Base-by-base conservation (phyloP, 2,329 filamentous ascomycete genomes). In the Elsinoe arachidis region DNA sequence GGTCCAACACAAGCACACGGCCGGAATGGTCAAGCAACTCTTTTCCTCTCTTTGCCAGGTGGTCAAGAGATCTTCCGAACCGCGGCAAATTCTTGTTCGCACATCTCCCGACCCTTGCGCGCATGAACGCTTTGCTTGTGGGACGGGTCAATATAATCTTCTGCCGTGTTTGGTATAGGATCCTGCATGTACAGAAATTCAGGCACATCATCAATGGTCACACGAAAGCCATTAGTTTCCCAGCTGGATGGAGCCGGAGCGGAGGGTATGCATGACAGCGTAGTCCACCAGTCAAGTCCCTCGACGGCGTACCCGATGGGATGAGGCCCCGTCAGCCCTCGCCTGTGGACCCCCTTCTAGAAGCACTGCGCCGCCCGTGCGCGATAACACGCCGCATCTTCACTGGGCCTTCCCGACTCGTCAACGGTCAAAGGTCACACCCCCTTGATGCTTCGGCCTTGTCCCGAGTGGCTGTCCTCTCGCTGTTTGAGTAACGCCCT, bases 331-430 rank as follows among this genome's bases (percentile, higher is more conserved):
- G n/a, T 53, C 34, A 56, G 54, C 39, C 33, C 41, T 56, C 38
- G 54, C 33, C 43, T 38, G 41, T 15, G 54, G 41, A 44, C 30
- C 54, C 23, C 54, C 54, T 56, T 56, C 54, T 56, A 56, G 54
- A 56, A 56, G 54, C 54, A 19, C 38, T 26, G 21, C 23, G 35
- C 17, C 35, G 52, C 37, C 52, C 35, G 53, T 55, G 53, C 53
- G 39, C 54, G 54, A 56, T 56, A 56, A 56, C 54, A 46, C 54
- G 54, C 54, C 54, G 54, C 54, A 56, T 30, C 34, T 56, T 47
- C 23, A 56, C 43, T 56, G 41, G 33, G 21, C 41, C 33, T 38
- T 46, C 41, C 15, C 49, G 17, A 26, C 33, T 26, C 37, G 49
- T 39, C 33, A 39, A 38, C 49, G 33, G 33, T 53, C 49, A 17